Base-by-base conservation (phyloP, 1,284 basidiomycete species). In the Cryptococcus sp. region DNA sequence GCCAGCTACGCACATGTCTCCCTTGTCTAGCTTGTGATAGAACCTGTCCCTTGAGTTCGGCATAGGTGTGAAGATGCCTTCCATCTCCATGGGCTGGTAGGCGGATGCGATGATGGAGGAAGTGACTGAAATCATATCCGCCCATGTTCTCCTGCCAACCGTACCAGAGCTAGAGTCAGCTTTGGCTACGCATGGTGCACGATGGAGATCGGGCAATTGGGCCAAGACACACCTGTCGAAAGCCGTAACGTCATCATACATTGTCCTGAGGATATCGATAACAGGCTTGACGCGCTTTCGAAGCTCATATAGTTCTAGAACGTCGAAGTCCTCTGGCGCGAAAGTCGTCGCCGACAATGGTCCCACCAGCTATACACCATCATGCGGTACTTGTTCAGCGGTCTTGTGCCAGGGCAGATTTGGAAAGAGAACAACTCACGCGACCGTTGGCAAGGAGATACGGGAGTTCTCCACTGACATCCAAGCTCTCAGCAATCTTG, bases 391-490 rank as follows among this genome's bases (percentile, higher is more conserved):
- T 35, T 5, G 30, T 35, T 35, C 2, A 35, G 30, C 30, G 5
- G 10, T 10, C 30, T 35, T 35, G 30, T 35, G 30, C 30, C 30
- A 35, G 8, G 13, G 30, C 3, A 7, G 11, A 43, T 52, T 3
- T 17, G n/a, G 19, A 3, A 1, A 3, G 27, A 17, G 7, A 17
- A n/a, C 0, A 35, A 58, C 79, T 71, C 70, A 93, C 91, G 38
- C 93, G 82, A 41, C 93, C 93, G 66, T 95, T 95, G 51, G 90
- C 80, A 41, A 93, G 66, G 20, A 96, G 58, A 1, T 83, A 88
- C 17, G 82, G 81, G 56, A 86, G 77, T 0, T 87, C 86, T 1
- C 84, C 82, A 13, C 75, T 65, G 40, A 93, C 66, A 1, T 83
- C 83, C 1, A 93, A 67, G 47, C 58, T 59, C 7, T 65, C 45